Evolutionary conservation across 2,329 filamentous ascomycete genomes (phyloP).

Genomic region (Hypomyces rosellus): DNA sequence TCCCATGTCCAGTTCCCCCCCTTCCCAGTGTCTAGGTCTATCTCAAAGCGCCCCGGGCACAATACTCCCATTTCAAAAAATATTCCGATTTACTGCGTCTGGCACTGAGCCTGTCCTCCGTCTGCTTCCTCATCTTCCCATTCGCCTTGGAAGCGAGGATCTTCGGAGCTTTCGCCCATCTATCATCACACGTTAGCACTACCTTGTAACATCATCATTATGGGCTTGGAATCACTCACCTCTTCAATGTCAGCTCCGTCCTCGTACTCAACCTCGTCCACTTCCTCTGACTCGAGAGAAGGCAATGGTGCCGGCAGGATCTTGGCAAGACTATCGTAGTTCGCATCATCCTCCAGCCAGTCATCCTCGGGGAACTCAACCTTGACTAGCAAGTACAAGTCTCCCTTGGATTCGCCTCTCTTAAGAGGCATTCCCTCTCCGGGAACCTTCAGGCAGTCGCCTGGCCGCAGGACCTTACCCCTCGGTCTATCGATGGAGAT

Average conservation of each 20-base stretch:
- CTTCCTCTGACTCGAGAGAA: constrained; percentile 61
- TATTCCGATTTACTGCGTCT: constrained; percentile 53
- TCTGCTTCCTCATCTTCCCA: constrained; percentile 70
- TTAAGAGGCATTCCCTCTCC: constrained; percentile 96
- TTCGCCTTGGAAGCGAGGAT: constrained; percentile 57
- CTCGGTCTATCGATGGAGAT: constrained; percentile 74
- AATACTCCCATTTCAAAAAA: not conserved
- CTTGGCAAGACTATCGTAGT: constrained; percentile 64
- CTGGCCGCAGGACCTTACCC: constrained; percentile 76
- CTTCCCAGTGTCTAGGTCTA: not conserved
- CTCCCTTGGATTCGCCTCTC: constrained; percentile 74
- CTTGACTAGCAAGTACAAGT: constrained; percentile 80
- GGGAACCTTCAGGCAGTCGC: constrained; percentile 75
- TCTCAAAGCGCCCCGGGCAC: not conserved
- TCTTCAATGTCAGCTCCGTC: constrained; percentile 77
- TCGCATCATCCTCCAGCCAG: constrained; percentile 69
- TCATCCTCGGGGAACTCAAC: constrained; percentile 83
- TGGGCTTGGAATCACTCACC: constrained; percentile 35
- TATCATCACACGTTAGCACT: constrained; percentile 25
- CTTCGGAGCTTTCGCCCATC: constrained; percentile 67
- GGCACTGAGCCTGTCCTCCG: constrained; percentile 61
- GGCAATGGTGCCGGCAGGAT: constrained; percentile 62
- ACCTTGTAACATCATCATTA: not conserved
- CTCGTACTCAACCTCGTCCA: constrained; percentile 85
- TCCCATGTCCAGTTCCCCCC: not conserved